Evolutionary conservation across 1,139 yeast species (phyloP).

Genomic region (Candida albicans): DNA sequence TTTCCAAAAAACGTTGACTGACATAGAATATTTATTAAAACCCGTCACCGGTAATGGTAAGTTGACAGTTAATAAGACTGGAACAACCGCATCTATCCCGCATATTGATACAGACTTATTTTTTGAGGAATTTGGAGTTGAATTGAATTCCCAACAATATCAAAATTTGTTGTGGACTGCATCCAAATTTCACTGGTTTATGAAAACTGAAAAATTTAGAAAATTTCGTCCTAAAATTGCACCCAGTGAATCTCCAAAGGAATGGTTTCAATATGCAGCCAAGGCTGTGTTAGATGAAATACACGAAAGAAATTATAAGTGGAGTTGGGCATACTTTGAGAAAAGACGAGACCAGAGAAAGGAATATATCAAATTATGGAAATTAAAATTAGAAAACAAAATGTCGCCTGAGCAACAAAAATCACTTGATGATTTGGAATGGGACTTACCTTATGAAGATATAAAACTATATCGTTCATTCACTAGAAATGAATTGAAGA

Average conservation of each 20-base stretch:
- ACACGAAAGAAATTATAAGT: conserved; percentile 72
- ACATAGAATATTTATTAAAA: conserved; percentile 66
- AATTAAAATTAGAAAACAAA: conserved; percentile 41
- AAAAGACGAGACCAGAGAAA: conserved; percentile 71
- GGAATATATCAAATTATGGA: conserved; percentile 70
- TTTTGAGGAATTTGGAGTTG: conserved; percentile 86
- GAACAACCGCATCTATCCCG: conserved; percentile 68
- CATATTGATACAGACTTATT: conserved; percentile 74
- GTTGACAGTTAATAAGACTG: conserved; percentile 74
- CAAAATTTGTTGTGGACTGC: conserved; percentile 79
- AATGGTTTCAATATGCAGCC: conserved; percentile 84
- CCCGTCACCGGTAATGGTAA: conserved; percentile 93
- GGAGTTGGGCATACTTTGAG: conserved; percentile 87
- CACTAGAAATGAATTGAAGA: conserved; percentile 65
- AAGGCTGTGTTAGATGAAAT: conserved; percentile 72
- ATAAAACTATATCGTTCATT: conserved; percentile 81
- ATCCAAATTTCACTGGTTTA: conserved; percentile 76
- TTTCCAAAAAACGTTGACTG: conserved; percentile 31
- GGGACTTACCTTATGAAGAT: conserved; percentile 68
- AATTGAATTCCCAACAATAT: conserved; percentile 82
- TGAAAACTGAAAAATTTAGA: conserved; percentile 73
- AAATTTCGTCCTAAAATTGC: conserved; percentile 64
- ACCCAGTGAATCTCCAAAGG: conserved; percentile 65
- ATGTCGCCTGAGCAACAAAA: conserved; percentile 36
- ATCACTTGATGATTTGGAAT: conserved; percentile 56